Evolutionary conservation across 345 rosid species (phyloP).

Genomic region (Boechera retrofracta): DNA sequence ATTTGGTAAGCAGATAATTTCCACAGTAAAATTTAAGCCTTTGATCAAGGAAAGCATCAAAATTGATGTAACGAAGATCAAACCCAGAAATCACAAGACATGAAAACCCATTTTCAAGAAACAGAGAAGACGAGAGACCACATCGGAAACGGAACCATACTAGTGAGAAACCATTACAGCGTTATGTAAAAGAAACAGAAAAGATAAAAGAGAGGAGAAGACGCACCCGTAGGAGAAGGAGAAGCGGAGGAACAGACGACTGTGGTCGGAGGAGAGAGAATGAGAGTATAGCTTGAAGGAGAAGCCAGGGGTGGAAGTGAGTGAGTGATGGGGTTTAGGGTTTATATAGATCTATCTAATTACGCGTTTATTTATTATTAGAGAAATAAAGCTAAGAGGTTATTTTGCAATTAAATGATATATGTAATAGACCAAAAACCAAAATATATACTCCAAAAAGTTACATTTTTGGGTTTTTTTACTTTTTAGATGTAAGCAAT

Average conservation of each 20-base stretch:
- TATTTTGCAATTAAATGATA: constrained; percentile 2
- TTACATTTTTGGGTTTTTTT: not conserved
- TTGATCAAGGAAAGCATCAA: constrained; percentile 10
- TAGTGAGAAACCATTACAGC: not conserved
- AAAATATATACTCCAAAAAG: not conserved
- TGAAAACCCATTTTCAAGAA: constrained; percentile 21
- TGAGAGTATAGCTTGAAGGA: constrained; percentile 34
- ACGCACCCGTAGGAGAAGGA: constrained; percentile 9
- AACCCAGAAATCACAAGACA: constrained; percentile 30
- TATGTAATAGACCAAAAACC: not conserved
- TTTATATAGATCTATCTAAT: constrained; percentile 2
- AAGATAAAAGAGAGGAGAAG: constrained; percentile 12
- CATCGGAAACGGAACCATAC: constrained; percentile 13
- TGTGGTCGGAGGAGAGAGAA: constrained; percentile 24
- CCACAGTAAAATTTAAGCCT: not conserved
- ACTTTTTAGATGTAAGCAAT: not conserved
- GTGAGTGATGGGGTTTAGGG: constrained; percentile 20
- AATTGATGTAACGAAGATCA: not conserved
- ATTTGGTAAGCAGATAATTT: not conserved
- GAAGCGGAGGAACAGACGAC: constrained; percentile 26
- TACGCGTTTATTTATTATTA: constrained; percentile 25
- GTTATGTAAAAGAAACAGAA: constrained; percentile 5
- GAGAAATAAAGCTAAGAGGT: not conserved
- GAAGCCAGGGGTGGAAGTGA: constrained; percentile 21
- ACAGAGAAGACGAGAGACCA: not conserved